Evolutionary conservation across 75 land plant genomes (phyloP), one percentile per base, ranked within the genome.

Genomic region (Pseudotsuga menziesii): DNA sequence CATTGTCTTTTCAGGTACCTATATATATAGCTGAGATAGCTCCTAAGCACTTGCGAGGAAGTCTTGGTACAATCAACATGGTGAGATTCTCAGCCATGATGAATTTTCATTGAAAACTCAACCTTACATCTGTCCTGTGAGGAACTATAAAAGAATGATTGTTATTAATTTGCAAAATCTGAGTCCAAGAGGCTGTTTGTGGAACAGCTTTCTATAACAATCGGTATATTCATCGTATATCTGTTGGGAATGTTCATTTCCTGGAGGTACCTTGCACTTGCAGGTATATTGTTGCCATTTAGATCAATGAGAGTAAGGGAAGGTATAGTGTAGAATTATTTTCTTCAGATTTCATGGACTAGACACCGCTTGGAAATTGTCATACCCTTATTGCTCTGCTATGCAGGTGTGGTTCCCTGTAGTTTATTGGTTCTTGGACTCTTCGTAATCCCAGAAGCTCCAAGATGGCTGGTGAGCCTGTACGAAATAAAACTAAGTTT

Each of bases 11-110:
- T 32, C 80, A 84, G 86, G 86, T 83, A 12, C 86, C 86, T 29
- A 75, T 84, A 62, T 84, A 84, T 56, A 78, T 85, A 20, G 85
- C 78, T 32, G 87, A 85, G 77, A 85, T 79, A 61, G 77, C 87
- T 58, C 87, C 87, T 3, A 75, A 70, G 70, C 76, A 83, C 80
- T 27, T 85, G 58, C 52, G 87, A 56, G 87, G 87, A 16, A 57
- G 66, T 32, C 87, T 85, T 32, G 87, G 87, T 3, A 75, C 87
- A 25, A 69, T 84, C 56, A 78, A 82, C 56, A 85, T 83, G 86
- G 86, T 84, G 16, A 54, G 61, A 27, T 4, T 32, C 64, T 62
- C 32, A 4, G 6, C 19, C 41, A 76, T 62, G 2, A 76, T 22
- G 22, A 39, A n/a, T 22, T 15, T 77, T 77, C n/a, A 14, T 23